Evolutionary conservation across 2,329 filamentous ascomycete genomes (phyloP).

Genomic region (Colletotrichum sp.): DNA sequence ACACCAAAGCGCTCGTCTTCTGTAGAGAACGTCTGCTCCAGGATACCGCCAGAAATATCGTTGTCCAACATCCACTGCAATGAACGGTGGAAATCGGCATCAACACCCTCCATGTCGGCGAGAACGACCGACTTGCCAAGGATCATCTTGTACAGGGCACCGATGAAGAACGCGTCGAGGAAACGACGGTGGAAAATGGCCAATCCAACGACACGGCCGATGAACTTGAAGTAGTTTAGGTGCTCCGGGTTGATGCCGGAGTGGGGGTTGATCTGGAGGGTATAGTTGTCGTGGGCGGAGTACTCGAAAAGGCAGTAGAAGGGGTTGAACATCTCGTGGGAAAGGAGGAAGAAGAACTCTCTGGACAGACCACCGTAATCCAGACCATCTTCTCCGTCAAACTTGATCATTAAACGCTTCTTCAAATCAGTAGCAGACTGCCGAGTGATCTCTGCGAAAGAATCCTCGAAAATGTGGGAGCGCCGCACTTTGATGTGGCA

Average conservation of each 20-base stretch:
- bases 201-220: conserved; percentile 93
- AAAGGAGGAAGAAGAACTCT: conserved; percentile 99
- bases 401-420: conserved; percentile 99
- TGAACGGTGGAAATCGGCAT: conserved; percentile 96
- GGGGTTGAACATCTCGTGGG: conserved; percentile 99
- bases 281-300: conserved; percentile 99
- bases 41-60: conserved; percentile 87
- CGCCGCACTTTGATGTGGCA: conserved; percentile 98
- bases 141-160: conserved; percentile 99
- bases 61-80: conserved; percentile 98
- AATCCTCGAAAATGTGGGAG: conserved; percentile 98
- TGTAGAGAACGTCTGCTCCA: conserved; percentile 95
- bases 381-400: conserved; percentile 96
- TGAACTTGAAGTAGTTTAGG: conserved; percentile 99
- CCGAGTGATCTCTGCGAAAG: conserved; percentile 96
- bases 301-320: conserved; percentile 99
- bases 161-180: conserved; percentile 98
- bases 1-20: conserved; percentile 98
- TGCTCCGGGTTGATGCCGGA: conserved; percentile 99
- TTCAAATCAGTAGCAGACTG: conserved; percentile 96
- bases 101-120: conserved; percentile 98
- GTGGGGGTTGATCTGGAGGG: conserved; percentile 98
- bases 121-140: conserved; percentile 89
- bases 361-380: conserved; percentile 97
- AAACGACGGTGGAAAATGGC: conserved; percentile 98